Evolutionary conservation across 2,329 filamentous ascomycete genomes (phyloP).

Genomic region (Gaeumannomyces sp.): DNA sequence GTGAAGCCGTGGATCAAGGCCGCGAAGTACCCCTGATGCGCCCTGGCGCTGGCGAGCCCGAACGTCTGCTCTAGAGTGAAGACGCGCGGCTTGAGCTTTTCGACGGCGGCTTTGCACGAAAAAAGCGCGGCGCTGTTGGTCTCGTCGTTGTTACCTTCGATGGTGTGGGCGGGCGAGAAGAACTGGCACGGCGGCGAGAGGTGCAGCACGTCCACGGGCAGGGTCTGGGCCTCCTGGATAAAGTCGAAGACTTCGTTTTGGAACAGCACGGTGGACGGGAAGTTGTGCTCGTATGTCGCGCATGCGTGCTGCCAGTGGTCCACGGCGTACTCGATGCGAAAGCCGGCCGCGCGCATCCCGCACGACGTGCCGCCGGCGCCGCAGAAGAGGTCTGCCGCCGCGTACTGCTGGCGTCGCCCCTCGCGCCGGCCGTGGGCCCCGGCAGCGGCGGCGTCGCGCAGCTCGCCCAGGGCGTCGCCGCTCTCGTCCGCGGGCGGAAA

Average conservation of each 20-base stretch:
- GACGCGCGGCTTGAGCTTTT: slow-evolving; percentile 55
- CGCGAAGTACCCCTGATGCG: slow-evolving; percentile 49
- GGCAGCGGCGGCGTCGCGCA: slow-evolving; percentile 16
- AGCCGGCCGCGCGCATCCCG: slow-evolving; percentile 53
- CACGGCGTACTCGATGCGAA: slow-evolving; percentile 55
- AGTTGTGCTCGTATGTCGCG: slow-evolving; percentile 53
- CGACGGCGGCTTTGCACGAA: slow-evolving; percentile 48
- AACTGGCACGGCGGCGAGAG: slow-evolving; percentile 73
- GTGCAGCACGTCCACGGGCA: slow-evolving; percentile 61
- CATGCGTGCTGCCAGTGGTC: slow-evolving; percentile 56
- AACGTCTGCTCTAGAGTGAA: slow-evolving; percentile 76
- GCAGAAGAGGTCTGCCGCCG: slow-evolving; percentile 65
- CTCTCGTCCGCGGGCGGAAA: slow-evolving; percentile 20
- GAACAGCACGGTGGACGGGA: slow-evolving; percentile 43
- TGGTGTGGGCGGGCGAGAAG: slow-evolving; percentile 67
- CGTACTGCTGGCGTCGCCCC: slow-evolving; percentile 45
- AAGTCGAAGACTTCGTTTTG: slow-evolving; percentile 44
- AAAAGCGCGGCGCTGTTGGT: slow-evolving; percentile 58
- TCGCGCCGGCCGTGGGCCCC: neutral
- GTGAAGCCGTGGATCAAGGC: slow-evolving; percentile 59
- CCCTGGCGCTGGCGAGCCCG: slow-evolving; percentile 49
- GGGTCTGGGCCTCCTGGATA: slow-evolving; percentile 26
- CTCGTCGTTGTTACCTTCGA: slow-evolving; percentile 52
- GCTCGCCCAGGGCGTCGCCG: slow-evolving; percentile 16
- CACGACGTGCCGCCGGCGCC: slow-evolving; percentile 66